phyloP scores from a whole-genome alignment of 352 stramenopile species.

The Elongisporangium senticosum region DNA sequence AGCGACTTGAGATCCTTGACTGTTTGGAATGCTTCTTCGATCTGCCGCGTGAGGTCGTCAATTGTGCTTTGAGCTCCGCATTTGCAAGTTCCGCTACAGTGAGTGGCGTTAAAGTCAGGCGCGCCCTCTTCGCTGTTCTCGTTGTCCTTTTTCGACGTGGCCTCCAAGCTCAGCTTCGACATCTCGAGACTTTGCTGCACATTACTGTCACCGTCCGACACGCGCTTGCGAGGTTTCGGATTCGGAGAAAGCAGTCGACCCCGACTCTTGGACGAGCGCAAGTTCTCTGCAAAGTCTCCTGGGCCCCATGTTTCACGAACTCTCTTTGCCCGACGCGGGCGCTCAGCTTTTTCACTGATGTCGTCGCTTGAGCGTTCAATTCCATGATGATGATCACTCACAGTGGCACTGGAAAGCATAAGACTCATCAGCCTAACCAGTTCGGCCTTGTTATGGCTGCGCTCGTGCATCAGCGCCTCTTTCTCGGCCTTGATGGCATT shows the following conservation, averaged over 20 bases:
- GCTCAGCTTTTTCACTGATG: constrained; percentile 16
- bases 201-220: neutral
- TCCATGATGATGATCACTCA: neutral
- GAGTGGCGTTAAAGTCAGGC: neutral
- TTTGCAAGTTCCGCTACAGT: neutral
- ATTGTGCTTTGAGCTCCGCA: constrained; percentile 7
- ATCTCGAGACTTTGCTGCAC: neutral
- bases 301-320: constrained; percentile 69
- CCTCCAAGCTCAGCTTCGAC: neutral
- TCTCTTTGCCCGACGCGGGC: constrained; percentile 26
- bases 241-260: constrained; percentile 16
- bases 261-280: neutral
- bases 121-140: constrained; percentile 3
- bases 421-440: constrained; percentile 52
- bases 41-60: constrained; percentile 18
- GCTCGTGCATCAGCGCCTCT: constrained; percentile 49
- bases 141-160: neutral
- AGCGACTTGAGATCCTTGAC: constrained; percentile 23
- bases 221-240: constrained; percentile 23
- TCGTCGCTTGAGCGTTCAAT: constrained; percentile 5
- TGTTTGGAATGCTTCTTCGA: constrained; percentile 23
- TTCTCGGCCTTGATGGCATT: constrained; percentile 70
- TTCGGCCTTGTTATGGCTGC: constrained; percentile 49
- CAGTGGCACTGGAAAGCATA: constrained; percentile 48
- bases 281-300: constrained; percentile 43